Base-by-base conservation (phyloP, 441 rosid species). In the Adansonia grandidieri region DNA sequence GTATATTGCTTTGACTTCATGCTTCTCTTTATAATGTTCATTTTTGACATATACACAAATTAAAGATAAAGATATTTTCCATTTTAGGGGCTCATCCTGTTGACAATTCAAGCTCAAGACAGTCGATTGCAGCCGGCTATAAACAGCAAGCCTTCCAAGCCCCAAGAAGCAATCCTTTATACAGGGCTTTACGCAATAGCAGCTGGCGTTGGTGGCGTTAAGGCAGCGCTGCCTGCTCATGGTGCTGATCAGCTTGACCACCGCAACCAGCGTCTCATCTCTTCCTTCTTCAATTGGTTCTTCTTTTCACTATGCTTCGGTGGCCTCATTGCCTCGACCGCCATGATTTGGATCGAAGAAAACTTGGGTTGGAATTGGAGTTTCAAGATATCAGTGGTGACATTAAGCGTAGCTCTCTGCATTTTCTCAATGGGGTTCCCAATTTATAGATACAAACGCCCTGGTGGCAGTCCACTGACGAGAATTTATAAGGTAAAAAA, bases 331-430 rank as follows among this genome's bases (percentile, higher is more conserved):
- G 82, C 90, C 0, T 83, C 84, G 0, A 88, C 90, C 2, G 24
- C 85, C 19, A 87, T 89, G 92, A 84, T 87, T 28, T 89, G 95
- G 95, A 82, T 87, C 9, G 84, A 86, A 77, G 93, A 91, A 66
- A 88, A 87, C 78, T 73, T 70, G 64, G 95, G 90, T 0, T 91
- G 90, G 90, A 84, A 83, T 10, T 67, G 80, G 64, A 84, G 88
- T 76, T 89, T 88, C 77, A 70, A 42, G 54, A 80, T 86, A 17
- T 79, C 85, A 0, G 73, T 80, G 6, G 79, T 22, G 14, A 57
- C 77, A 37, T 61, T 89, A 54, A 66, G 73, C 19, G 11, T 82
- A 24, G 88, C 88, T 2, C 84, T 88, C 54, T 70, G 75, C 66
- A 66, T 91, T 67, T 91, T 88, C 73, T 3, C 78, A 0, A 32